Base-by-base conservation (phyloP, 2,329 filamentous ascomycete genomes). In the Dothidotthia symphoricarpi region DNA sequence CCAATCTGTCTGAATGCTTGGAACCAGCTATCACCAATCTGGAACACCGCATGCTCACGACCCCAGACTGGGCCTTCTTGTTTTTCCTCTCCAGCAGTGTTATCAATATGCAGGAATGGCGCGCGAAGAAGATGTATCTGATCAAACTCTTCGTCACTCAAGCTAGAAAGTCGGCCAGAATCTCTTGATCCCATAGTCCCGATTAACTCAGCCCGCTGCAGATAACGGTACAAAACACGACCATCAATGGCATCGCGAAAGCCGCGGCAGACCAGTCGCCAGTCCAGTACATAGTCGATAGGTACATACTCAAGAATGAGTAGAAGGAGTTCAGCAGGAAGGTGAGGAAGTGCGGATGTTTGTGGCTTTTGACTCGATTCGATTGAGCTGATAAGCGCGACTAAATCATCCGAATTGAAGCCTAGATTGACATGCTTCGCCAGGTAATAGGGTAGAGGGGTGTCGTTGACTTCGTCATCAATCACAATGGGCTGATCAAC, bases 231-330 rank as follows among this genome's bases (percentile, higher is more conserved):
- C 12, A 59, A 12, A 1, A 63, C 41, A 2, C 45, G 51, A 1
- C 57, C 55, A 26, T 63, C 62, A n/a, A 66, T 59, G 7, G 48
- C 54, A 43, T 66, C 55, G 7, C 54, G 50, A 31, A 64, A 60
- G 8, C 53, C 55, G 9, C 54, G 53, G 27, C 57, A 66, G 2
- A 66, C 53, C 1, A 54, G 30, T 3, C 62, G 53, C 51, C 56
- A 62, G 16, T 53, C 47, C 6, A 64, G 48, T 1, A 62, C 16
- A 34, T 61, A 38, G 8, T 53, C 52, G 1, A 59, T 34, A 8
- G 59, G 60, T 0, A 66, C 50, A 27, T 44, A 41, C 28, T 61
- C 56, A 13, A 66, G 31, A 3, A 64, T 51, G 5, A 44, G 42
- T 2, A 63, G 39, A 3, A 64, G 36, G 4, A 66, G 39, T 27